Base-by-base conservation (phyloP, 495 filamentous ascomycete genomes). In the Tuber brumale region DNA sequence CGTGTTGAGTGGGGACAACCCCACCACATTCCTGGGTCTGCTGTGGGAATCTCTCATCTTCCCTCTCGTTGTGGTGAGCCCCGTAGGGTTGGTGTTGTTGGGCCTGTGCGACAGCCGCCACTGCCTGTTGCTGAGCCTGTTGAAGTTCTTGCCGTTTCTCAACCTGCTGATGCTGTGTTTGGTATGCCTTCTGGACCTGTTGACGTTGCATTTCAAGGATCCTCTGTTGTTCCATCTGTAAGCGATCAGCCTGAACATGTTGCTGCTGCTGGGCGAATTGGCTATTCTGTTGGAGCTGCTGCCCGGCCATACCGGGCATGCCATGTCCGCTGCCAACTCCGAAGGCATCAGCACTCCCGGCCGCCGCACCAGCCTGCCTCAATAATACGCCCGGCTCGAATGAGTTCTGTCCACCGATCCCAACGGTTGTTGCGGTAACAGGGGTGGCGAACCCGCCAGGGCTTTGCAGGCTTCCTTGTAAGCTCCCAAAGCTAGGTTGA, bases 211-310 rank as follows among this genome's bases (percentile, higher is more conserved):
- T 82, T 69, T 82, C 81, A 69, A 89, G 88, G 19, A 89, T 87
- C 74, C 86, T 86, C 75, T 85, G 84, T 42, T 81, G 71, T 37
- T 85, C 82, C 37, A 85, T 77, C 70, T 76, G 74, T 71, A 80
- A 79, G 9, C 75, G 74, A 14, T 75, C 76, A 61, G 83, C 82
- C 27, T 82, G 76, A 61, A 89, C 89, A 23, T 86, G 84, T 83
- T 91, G 89, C 77, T 89, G 88, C 76, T 91, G 89, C 66, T 86
- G 85, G 75, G 86, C 77, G 81, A 89, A 86, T 48, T 84, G 83
- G 12, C 76, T 75, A 7, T 74, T 73, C 73, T 80, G 81, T 37
- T 83, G 80, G 57, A 80, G 72, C 70, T 81, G 83, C 72, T 84
- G 83, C 10, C 75, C 80, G 27, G 80, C 42, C 31, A 79, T 72